These are phyloP conservation scores for Mikania micrantha DNA, from an alignment of 129 eudicot genomes.

Conservation along the genomic window DNA sequence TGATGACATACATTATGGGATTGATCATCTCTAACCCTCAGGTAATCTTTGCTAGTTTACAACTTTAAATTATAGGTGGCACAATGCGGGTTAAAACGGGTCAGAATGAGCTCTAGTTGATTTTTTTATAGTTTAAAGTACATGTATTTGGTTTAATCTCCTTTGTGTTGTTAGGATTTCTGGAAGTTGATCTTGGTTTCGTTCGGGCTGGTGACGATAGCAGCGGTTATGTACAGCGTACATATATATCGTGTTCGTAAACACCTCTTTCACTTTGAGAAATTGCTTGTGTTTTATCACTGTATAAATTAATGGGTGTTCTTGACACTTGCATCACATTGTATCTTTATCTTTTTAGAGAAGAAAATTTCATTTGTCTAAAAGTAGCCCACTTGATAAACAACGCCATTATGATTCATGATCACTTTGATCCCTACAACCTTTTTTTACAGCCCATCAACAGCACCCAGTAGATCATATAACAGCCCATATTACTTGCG, in stretches of 20 bases:
- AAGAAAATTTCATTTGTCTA: too few relatives aligned
- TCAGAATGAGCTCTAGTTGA: too few relatives aligned
- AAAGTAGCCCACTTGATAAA: too few relatives aligned
- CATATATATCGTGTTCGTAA: conserved; percentile 73
- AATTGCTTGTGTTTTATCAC: conserved; percentile 22
- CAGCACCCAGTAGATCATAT: too few relatives aligned
- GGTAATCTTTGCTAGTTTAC: conserved; percentile 31
- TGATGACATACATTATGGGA: conserved; percentile 88
- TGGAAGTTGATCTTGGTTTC: conserved; percentile 70
- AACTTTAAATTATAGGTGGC: not conserved
- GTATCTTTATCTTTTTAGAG: too few relatives aligned
- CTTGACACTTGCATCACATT: too few relatives aligned
- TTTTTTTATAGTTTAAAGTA: too few relatives aligned
- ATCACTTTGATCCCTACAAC: too few relatives aligned
- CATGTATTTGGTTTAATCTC: too few relatives aligned
- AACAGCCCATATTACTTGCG: too few relatives aligned
- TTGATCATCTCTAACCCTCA: conserved; percentile 77
- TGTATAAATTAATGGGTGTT: not conserved
- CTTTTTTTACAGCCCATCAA: too few relatives aligned
- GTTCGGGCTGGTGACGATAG: conserved; percentile 54
- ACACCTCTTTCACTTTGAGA: conserved; percentile 76
- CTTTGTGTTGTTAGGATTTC: conserved; percentile 51
- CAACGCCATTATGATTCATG: too few relatives aligned
- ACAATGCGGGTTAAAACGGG: not conserved
- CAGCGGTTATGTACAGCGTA: conserved; percentile 55